phyloP scores from a whole-genome alignment of 371 early-diverging fungal species.

The Chytridiales sp. region DNA sequence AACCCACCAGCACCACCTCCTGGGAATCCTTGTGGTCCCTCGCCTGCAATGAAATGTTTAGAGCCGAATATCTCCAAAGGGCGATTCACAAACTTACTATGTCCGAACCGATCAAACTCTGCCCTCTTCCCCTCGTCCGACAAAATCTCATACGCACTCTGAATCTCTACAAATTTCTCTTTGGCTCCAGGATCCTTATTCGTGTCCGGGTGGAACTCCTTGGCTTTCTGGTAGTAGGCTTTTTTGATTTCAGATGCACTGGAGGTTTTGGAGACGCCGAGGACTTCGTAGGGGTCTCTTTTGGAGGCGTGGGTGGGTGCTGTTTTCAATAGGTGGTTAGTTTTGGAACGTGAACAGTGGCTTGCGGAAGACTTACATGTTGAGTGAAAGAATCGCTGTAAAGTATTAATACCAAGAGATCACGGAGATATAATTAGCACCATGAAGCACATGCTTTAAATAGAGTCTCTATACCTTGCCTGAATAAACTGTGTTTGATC shows the following conservation, averaged over 20 bases:
- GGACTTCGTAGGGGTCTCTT: conserved; percentile 76
- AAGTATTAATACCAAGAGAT: too few relatives aligned
- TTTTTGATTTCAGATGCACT: conserved; percentile 87
- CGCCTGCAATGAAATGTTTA: background rate
- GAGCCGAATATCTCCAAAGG: conserved; percentile 9
- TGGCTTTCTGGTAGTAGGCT: conserved; percentile 86
- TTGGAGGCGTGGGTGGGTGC: conserved; percentile 32
- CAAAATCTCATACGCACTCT: conserved; percentile 93
- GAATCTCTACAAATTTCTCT: conserved; percentile 93
- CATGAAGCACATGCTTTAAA: background rate
- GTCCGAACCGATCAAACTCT: conserved; percentile 89
- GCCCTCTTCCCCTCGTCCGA: conserved; percentile 87
- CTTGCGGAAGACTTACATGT: background rate
- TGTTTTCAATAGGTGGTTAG: background rate
- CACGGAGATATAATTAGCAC: background rate
- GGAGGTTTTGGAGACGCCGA: conserved; percentile 78
- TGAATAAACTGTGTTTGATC: too few relatives aligned
- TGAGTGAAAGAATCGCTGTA: background rate
- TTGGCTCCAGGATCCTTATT: conserved; percentile 86
- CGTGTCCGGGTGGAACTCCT: conserved; percentile 95
- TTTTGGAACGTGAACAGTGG: background rate
- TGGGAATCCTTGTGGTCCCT: conserved; percentile 23
- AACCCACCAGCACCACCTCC: conserved; percentile 63
- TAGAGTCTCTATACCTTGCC: too few relatives aligned
- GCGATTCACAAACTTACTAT: conserved; percentile 36